A percentile compares a stretch with the other conserved stretches of the same genome.
Evolutionary conservation across 805 yeast species (phyloP).

Genomic region (Hanseniaspora jakobsenii): DNA sequence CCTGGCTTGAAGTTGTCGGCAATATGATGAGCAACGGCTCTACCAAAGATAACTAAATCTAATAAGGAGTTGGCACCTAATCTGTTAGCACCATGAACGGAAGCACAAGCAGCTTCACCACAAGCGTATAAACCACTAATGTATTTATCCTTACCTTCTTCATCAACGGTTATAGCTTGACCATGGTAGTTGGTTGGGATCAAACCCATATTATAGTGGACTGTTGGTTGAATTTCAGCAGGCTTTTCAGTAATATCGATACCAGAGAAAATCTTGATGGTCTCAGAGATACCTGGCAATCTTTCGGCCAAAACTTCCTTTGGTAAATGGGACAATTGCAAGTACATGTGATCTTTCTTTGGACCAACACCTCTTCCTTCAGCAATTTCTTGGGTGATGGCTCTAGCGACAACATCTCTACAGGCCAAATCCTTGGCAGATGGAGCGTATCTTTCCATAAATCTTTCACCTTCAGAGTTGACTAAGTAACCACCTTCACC

Average conservation of each 20-base stretch:
- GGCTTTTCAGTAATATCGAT: slow-evolving; percentile 99
- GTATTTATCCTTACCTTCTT: slow-evolving; percentile 75
- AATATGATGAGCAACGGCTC: slow-evolving; percentile 93
- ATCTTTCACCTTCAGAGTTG: slow-evolving; percentile 96
- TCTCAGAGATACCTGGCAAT: slow-evolving; percentile 97
- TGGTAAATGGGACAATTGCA: slow-evolving; percentile 90
- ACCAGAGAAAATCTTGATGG: slow-evolving; percentile 97
- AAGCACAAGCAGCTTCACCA: slow-evolving; percentile 99
- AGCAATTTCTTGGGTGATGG: slow-evolving; percentile 95
- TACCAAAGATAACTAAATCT: slow-evolving; percentile 94
- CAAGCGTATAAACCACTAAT: slow-evolving; percentile 92
- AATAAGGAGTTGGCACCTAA: slow-evolving; percentile 95
- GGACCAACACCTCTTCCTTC: slow-evolving; percentile 99
- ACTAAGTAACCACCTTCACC: slow-evolving; percentile 99
- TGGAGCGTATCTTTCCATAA: slow-evolving; percentile 99
- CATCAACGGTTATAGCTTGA: slow-evolving; percentile 77
- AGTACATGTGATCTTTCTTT: slow-evolving; percentile 83
- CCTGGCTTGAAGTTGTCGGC: slow-evolving; percentile 79
- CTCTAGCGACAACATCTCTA: slow-evolving; percentile 95
- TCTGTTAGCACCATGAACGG: slow-evolving; percentile 99
- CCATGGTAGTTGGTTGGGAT: slow-evolving; percentile 96
- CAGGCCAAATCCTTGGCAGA: slow-evolving; percentile 97
- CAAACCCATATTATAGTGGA: slow-evolving; percentile 99
- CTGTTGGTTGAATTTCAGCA: slow-evolving; percentile 95
- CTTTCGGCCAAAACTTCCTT: slow-evolving; percentile 85